Percentiles rank a stretch among this genome's conserved stretches.
These are phyloP conservation scores for Termitomyces heimii DNA, from an alignment of 768 basidiomycete genomes.

Conservation along the genomic window DNA sequence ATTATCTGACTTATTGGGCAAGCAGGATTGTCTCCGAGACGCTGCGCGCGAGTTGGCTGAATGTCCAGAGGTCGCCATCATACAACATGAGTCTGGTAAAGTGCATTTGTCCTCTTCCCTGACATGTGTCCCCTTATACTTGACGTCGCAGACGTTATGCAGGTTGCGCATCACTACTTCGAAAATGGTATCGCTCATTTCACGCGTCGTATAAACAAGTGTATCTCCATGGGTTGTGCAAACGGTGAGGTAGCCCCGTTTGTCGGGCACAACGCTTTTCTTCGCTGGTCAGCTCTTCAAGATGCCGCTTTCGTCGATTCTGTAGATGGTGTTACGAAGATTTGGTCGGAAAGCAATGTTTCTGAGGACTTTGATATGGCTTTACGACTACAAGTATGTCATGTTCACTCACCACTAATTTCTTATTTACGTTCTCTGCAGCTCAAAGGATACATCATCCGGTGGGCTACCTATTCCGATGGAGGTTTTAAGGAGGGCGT, in stretches of 20 bases:
- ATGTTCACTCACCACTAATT: background rate
- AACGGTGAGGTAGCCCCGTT: conserved; percentile 83
- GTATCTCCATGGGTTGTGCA: conserved; percentile 73
- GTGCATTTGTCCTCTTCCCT: background rate
- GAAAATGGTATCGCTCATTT: conserved; percentile 89
- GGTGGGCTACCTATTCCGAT: conserved; percentile 82
- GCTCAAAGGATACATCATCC: conserved; percentile 67
- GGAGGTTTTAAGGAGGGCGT: conserved; percentile 92
- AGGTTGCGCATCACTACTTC: conserved; percentile 85
- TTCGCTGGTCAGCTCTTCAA: conserved; percentile 86
- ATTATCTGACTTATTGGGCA: background rate
- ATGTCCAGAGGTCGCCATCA: conserved; percentile 80
- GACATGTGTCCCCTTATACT: background rate
- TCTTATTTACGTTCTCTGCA: conserved; percentile 11
- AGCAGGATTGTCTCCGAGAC: conserved; percentile 83
- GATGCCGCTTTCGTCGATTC: conserved; percentile 74
- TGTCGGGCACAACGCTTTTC: conserved; percentile 85
- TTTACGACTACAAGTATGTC: conserved; percentile 45
- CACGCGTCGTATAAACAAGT: conserved; percentile 80
- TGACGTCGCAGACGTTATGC: conserved; percentile 64
- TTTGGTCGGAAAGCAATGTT: conserved; percentile 81
- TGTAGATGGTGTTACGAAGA: conserved; percentile 58
- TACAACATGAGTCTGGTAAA: conserved; percentile 83
- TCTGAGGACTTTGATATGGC: conserved; percentile 87
- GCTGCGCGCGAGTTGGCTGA: conserved; percentile 81